A percentile compares a stretch with the other conserved stretches of the same genome.
Conservation (phyloP, 805 yeast genomes). For the Candida mattraensis region DNA sequence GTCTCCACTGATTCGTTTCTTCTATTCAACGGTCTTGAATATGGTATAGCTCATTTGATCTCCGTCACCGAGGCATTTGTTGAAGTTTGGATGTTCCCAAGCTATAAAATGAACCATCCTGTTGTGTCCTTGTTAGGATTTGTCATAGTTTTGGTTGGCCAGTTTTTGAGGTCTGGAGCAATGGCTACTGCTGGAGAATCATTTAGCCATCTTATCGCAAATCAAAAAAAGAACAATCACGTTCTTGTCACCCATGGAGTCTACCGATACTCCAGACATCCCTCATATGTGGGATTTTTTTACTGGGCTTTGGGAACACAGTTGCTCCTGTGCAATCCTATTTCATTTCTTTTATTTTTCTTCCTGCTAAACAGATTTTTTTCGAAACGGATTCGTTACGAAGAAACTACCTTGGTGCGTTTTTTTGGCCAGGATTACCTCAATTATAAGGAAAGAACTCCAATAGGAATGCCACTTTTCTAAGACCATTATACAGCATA, state of each 20-base stretch:
- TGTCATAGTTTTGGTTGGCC: conserved; percentile 55
- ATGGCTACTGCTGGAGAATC: conserved; percentile 88
- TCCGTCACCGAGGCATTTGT: conserved; percentile 52
- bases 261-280: conserved; percentile 72
- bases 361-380: conserved; percentile 70
- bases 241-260: conserved; percentile 71
- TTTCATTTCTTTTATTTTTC: conserved; percentile 54
- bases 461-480: conserved; percentile 67
- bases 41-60: conserved; percentile 53
- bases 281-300: conserved; percentile 87
- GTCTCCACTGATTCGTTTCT: conserved; percentile 71
- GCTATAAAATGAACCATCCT: conserved; percentile 25
- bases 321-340: conserved; percentile 62
- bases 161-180: conserved; percentile 64
- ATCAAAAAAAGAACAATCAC: conserved; percentile 54
- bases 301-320: conserved; percentile 94
- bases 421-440: conserved; percentile 75
- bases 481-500: conserved; percentile 1
- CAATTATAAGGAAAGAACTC: conserved; percentile 47
- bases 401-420: conserved; percentile 60
- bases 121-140: conserved; percentile 44
- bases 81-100: conserved; percentile 44
- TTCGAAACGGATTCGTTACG: conserved; percentile 60
- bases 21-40: conserved; percentile 60
- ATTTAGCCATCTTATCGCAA: conserved; percentile 77